Evolutionary conservation across 129 eudicot species (phyloP).

Genomic region (Centaurea solstitialis): DNA sequence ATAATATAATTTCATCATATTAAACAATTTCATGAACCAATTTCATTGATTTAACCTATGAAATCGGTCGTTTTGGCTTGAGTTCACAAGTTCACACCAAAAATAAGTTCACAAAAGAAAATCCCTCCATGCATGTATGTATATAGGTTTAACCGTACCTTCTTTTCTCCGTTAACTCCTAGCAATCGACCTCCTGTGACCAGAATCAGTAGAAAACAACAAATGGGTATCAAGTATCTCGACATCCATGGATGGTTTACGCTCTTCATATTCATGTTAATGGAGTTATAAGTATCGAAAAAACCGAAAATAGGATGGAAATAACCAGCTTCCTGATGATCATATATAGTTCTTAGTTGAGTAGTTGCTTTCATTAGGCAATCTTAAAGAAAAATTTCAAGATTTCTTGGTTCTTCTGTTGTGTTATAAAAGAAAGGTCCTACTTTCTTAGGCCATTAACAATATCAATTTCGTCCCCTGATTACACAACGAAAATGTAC

Average conservation of each 20-base stretch:
- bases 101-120: too few relatives aligned
- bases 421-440: constrained; percentile 29
- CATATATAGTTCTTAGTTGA: constrained; percentile 39
- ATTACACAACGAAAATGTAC: constrained; percentile 10
- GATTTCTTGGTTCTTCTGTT: constrained; percentile 5
- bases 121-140: too few relatives aligned
- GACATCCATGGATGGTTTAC: constrained; percentile 13
- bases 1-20: too few relatives aligned
- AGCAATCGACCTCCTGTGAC: constrained; percentile 17
- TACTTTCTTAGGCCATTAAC: constrained; percentile 2
- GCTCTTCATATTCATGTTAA: constrained; percentile 2
- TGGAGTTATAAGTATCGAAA: constrained; percentile 19
- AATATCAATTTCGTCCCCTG: neutral
- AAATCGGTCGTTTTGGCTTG: too few relatives aligned
- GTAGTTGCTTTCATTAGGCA: constrained; percentile 31
- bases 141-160: constrained; percentile 19
- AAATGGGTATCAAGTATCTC: constrained; percentile 20
- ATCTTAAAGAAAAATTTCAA: constrained; percentile 48
- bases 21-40: too few relatives aligned
- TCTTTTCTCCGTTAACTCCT: constrained; percentile 39
- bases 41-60: too few relatives aligned
- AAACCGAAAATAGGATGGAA: constrained; percentile 9
- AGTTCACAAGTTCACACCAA: too few relatives aligned
- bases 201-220: constrained; percentile 33
- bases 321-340: constrained; percentile 19